phyloP scores from a whole-genome alignment of 345 rosid genomes.

The Hibiscus tridactylites region DNA sequence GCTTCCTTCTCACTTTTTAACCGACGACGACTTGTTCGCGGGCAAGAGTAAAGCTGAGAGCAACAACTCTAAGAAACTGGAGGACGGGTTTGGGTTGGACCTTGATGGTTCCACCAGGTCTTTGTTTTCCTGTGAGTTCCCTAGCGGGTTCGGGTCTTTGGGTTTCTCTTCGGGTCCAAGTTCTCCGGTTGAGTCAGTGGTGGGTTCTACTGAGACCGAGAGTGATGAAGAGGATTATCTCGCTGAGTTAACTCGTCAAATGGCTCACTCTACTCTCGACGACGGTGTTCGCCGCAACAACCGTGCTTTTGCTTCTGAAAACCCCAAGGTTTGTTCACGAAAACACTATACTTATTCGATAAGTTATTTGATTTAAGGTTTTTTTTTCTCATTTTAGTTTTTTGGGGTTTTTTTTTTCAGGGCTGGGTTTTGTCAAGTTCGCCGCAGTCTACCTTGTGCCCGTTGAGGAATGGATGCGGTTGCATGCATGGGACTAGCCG shows the following conservation, averaged over 20 bases:
- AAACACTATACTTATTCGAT: background rate
- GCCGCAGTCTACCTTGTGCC: constrained; percentile 46
- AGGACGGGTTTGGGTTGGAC: constrained; percentile 12
- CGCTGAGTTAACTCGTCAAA: constrained; percentile 32
- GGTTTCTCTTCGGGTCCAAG: constrained; percentile 36
- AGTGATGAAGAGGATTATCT: constrained; percentile 50
- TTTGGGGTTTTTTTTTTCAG: constrained; percentile 16
- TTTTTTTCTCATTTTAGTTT: background rate
- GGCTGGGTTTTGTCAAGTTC: constrained; percentile 31
- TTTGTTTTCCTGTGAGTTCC: constrained; percentile 22
- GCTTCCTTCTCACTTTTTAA: constrained; percentile 69
- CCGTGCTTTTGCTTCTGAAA: constrained; percentile 7
- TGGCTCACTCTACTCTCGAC: constrained; percentile 36
- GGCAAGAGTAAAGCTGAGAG: constrained; percentile 11
- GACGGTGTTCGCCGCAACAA: constrained; percentile 24
- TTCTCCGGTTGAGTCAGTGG: constrained; percentile 53
- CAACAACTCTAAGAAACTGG: background rate
- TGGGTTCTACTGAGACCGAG: constrained; percentile 53
- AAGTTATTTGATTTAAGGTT: background rate
- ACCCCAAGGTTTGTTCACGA: constrained; percentile 26
- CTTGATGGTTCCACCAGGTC: constrained; percentile 14
- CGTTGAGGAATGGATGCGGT: constrained; percentile 28
- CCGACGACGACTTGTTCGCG: constrained; percentile 45
- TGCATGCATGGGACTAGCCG: constrained; percentile 25
- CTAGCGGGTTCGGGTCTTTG: constrained; percentile 25